Evolutionary conservation across 2,329 filamentous ascomycete species (phyloP).

Genomic region (Cytospora leucostoma): DNA sequence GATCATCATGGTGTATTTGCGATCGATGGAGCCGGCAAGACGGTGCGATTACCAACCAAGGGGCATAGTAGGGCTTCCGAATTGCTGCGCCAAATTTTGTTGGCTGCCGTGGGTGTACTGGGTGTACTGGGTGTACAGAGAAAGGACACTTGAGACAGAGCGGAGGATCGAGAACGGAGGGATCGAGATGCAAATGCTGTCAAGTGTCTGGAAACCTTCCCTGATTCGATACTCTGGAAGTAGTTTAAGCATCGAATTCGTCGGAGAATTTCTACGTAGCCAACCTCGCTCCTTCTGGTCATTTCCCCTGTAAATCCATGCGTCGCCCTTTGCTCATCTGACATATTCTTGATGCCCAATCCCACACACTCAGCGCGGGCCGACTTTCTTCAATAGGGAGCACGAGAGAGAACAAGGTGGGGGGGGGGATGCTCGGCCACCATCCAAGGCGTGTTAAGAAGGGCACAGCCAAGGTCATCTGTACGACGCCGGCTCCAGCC

Average conservation of each 20-base stretch:
- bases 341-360: constrained; percentile 12
- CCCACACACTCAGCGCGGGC: not conserved
- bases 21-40: not conserved
- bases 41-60: not conserved
- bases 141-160: not conserved
- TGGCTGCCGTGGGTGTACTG: not conserved
- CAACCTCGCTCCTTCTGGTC: not conserved
- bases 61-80: not conserved
- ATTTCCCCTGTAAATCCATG: constrained; percentile 6
- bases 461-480: constrained; percentile 12
- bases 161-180: not conserved
- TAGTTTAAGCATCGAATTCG: not conserved
- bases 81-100: not conserved
- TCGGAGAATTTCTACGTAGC: not conserved
- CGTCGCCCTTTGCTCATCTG: constrained; percentile 16
- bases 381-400: not conserved
- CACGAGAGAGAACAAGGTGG: not conserved
- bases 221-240: not conserved
- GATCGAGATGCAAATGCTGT: not conserved
- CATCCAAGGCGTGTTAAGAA: not conserved
- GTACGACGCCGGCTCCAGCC: constrained; percentile 7
- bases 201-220: not conserved
- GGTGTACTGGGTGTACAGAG: not conserved
- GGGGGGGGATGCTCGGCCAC: not conserved
- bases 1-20: not conserved